Conservation (phyloP, 805 yeast species). For the Candida hungchunana region DNA sequence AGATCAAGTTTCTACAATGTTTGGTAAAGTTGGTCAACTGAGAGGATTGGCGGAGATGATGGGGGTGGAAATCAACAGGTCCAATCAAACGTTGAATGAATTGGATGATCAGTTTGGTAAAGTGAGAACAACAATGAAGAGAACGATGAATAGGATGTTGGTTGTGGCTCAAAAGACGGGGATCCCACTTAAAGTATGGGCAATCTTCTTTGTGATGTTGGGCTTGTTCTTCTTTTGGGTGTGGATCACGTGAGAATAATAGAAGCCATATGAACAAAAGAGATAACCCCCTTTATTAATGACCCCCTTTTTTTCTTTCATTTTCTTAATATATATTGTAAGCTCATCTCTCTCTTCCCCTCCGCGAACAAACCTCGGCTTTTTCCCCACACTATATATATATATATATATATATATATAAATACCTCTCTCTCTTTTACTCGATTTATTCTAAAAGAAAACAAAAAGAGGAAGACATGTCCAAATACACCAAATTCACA, state of each 20-base stretch:
- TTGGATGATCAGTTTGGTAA: conserved; percentile 43
- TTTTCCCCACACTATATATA: no score
- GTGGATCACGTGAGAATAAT: conserved; percentile 36
- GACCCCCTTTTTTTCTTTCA: no score
- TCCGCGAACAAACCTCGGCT: no score
- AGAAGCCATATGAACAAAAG: no score
- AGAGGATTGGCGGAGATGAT: conserved; percentile 53
- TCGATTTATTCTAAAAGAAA: no score
- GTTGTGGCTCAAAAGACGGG: conserved; percentile 61
- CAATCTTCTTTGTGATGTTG: conserved; percentile 42
- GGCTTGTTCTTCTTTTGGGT: conserved; percentile 48
- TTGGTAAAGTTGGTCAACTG: conserved; percentile 48
- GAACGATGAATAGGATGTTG: conserved; percentile 54
- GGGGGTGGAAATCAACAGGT: conserved; percentile 61
- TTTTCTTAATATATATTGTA: no score
- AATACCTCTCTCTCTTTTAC: no score
- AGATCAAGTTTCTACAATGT: conserved; percentile 51
- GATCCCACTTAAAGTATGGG: conserved; percentile 62
- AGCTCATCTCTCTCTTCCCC: no score
- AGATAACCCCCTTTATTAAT: no score
- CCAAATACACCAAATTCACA: conserved; percentile 9
- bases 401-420: no score
- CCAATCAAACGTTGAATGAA: conserved; percentile 40
- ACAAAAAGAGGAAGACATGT: no score
- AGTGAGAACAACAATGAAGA: conserved; percentile 43